Conservation (phyloP, 495 filamentous ascomycete genomes). For the Aspergillus haitiensis region DNA sequence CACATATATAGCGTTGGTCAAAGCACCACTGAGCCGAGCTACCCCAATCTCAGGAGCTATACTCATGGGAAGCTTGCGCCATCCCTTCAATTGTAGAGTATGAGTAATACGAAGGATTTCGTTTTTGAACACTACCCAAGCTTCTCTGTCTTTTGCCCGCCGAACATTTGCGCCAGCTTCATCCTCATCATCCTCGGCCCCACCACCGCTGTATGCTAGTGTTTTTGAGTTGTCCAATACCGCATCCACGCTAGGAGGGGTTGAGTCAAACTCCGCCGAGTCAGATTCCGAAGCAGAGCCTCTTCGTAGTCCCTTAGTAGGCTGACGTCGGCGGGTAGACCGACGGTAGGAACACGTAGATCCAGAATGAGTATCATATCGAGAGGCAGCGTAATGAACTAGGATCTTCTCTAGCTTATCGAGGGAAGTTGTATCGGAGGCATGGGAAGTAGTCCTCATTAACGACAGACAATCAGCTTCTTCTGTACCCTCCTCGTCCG, state of each 20-base stretch:
- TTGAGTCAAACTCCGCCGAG: slow-evolving; percentile 65
- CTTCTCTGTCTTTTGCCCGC: slow-evolving; percentile 64
- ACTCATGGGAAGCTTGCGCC: slow-evolving; percentile 81
- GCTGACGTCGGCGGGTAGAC: slow-evolving; percentile 29
- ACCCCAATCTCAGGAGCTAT: slow-evolving; percentile 69
- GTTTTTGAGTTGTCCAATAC: slow-evolving; percentile 87
- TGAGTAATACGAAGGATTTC: slow-evolving; percentile 88
- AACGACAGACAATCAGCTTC: slow-evolving; percentile 33
- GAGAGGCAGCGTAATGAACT: slow-evolving; percentile 48
- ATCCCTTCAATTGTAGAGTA: slow-evolving; percentile 84
- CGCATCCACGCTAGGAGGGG: slow-evolving; percentile 76
- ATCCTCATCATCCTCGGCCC: slow-evolving; percentile 47
- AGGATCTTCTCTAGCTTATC: slow-evolving; percentile 71
- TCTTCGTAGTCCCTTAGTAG: slow-evolving; percentile 38
- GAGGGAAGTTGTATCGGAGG: slow-evolving; percentile 63
- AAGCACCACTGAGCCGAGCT: slow-evolving; percentile 82
- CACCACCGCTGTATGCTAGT: slow-evolving; percentile 67
- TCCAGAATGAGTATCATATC: slow-evolving; percentile 34
- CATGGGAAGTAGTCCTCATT: slow-evolving; percentile 36
- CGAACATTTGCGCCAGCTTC: slow-evolving; percentile 33
- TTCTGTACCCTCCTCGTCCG: slow-evolving; percentile 27
- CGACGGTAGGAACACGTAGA: slow-evolving; percentile 39
- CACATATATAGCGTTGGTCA: slow-evolving; percentile 96
- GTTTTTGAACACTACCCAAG: slow-evolving; percentile 79
- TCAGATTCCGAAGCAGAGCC: slow-evolving; percentile 76